These are phyloP conservation scores for Pseudogymnoascus sp. DNA, from an alignment of 2,329 filamentous ascomycete species.

Conservation along the genomic window DNA sequence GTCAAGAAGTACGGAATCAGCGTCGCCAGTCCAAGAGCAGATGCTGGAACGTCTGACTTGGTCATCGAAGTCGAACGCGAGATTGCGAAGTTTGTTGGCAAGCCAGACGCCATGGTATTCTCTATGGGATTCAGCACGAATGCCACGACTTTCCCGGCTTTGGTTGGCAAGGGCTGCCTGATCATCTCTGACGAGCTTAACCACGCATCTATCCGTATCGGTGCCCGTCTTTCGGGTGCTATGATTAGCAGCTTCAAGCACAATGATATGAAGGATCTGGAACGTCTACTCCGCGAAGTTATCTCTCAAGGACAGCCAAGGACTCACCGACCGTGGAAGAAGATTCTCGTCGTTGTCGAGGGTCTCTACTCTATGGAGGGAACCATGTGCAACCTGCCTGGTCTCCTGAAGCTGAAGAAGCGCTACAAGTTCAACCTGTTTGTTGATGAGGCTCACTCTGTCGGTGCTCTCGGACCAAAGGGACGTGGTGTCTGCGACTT, in stretches of 20 bases:
- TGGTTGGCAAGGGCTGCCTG: constrained; percentile 86
- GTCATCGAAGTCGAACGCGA: constrained; percentile 83
- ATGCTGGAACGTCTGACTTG: constrained; percentile 80
- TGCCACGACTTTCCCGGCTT: constrained; percentile 80
- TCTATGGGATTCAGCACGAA: constrained; percentile 99
- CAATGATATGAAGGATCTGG: constrained; percentile 87
- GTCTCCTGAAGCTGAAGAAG: constrained; percentile 75
- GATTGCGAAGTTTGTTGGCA: constrained; percentile 86
- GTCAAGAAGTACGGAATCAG: constrained; percentile 81
- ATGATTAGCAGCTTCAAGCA: constrained; percentile 97
- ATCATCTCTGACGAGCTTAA: constrained; percentile 97
- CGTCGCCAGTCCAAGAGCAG: constrained; percentile 70
- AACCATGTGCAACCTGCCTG: constrained; percentile 96
- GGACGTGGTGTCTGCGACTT: constrained; percentile 96
- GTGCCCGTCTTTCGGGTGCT: constrained; percentile 85
- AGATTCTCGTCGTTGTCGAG: constrained; percentile 93
- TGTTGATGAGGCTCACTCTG: constrained; percentile 91
- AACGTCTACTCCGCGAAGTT: constrained; percentile 76
- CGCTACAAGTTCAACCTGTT: constrained; percentile 97
- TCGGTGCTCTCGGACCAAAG: constrained; percentile 81
- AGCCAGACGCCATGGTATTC: constrained; percentile 91
- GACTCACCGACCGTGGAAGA: constrained; percentile 99
- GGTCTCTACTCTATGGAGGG: constrained; percentile 99
- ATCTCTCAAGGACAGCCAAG: constrained; percentile 96
- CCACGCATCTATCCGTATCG: constrained; percentile 94